A percentile compares a stretch with the other conserved stretches of the same genome.
Evolutionary conservation across 805 yeast genomes (phyloP).

Genomic region (Starmerella tilneyi): DNA sequence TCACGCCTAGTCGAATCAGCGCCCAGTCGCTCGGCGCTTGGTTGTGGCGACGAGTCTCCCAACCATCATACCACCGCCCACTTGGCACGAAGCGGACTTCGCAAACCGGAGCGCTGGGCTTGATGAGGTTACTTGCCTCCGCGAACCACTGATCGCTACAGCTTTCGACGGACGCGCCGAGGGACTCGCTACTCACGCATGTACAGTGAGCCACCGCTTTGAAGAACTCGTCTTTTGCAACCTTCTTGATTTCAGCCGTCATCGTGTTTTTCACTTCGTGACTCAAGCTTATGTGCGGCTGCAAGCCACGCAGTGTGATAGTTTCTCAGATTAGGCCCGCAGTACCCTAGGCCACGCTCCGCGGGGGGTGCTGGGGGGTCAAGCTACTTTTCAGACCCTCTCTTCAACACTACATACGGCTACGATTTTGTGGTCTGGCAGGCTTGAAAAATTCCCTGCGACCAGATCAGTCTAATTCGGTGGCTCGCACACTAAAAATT

Average conservation of each 20-base stretch:
- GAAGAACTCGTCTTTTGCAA: conserved; percentile 23
- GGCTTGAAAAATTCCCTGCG: conserved; percentile 1
- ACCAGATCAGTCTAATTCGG: not conserved
- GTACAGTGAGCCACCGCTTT: conserved; percentile 23
- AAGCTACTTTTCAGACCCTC: too few relatives aligned
- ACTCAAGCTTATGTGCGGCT: too few relatives aligned
- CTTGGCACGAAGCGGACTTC: conserved; percentile 70
- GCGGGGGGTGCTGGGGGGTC: too few relatives aligned
- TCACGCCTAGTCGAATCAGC: conserved; percentile 68
- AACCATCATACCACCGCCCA: conserved; percentile 98
- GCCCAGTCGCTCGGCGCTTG: conserved; percentile 80
- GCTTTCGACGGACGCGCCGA: conserved; percentile 64
- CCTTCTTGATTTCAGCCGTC: conserved; percentile 13
- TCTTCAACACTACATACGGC: not conserved
- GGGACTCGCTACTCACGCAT: conserved; percentile 73
- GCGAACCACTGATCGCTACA: conserved; percentile 94
- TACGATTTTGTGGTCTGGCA: not conserved
- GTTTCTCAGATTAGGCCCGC: too few relatives aligned
- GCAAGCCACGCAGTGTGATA: not conserved
- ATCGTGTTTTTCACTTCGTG: not conserved
- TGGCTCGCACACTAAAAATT: not conserved
- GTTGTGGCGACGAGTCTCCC: conserved; percentile 97
- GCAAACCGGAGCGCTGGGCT: conserved; percentile 69
- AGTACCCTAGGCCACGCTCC: conserved; percentile 3
- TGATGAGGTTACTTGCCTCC: conserved; percentile 74